Base-by-base conservation (phyloP, 2,329 filamentous ascomycete species). In the Knufia petricola region DNA sequence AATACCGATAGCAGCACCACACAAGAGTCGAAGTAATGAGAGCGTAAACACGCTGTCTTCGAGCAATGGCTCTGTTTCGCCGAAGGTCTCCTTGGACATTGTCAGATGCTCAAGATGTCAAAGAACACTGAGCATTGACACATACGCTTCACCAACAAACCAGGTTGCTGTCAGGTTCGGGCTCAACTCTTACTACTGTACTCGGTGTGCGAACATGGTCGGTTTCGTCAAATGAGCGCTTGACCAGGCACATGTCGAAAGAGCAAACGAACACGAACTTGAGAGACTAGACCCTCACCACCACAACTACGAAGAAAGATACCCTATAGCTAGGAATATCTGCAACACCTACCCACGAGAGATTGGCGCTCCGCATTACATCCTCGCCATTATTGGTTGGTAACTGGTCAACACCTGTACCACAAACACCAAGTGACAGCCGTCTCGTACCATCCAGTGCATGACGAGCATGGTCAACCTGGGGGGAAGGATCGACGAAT, bases 121-220 rank as follows among this genome's bases (percentile, higher is more conserved):
- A 58, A 65, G 68, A 50, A 69, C 68, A 6, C 61, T 73, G 56
- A 69, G 64, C 44, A 58, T 71, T n/a, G 63, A 66, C 21, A 43
- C 52, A 6, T 60, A 60, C 32, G 57, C 61, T 6, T 63, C 65
- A 6, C 59, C 63, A 8, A 56, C 62, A 1, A 30, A 21, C 9
- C 50, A 49, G 28, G 66, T 63, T 3, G 64, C 64, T 1, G 66
- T 73, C 15, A 67, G 66, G 39, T 72, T 72, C 57, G 69, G 69
- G 47, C 69, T 70, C 61, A 73, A 72, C 51, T 70, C 68, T 17
- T 73, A 72, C 53, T 73, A 73, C 55, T 73, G 70, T 53, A 50
- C 44, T 21, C 48, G 56, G 50, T 59, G 56, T 37, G 56, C 56
- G 36, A 57, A 49, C 43, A 45, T 52, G 17, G 56, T 59, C 19